phyloP scores from a whole-genome alignment of 257 asterid species.

The Fraxinus americana region DNA sequence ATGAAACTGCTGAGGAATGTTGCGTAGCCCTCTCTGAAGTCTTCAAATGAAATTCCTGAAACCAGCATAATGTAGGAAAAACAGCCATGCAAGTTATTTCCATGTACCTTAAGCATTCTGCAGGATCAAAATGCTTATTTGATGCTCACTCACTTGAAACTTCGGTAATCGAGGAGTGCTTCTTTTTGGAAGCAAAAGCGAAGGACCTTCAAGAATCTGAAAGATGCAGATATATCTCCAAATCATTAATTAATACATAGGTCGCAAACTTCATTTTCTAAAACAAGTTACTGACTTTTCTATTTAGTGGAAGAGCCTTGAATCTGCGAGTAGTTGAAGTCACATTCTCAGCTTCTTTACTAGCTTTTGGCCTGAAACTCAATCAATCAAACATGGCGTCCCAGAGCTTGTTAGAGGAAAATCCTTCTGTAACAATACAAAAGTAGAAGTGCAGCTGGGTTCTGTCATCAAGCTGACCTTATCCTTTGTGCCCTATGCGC shows the following conservation, averaged over 20 bases:
- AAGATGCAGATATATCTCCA: constrained; percentile 24
- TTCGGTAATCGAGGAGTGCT: constrained; percentile 66
- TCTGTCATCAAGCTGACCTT: constrained; percentile 43
- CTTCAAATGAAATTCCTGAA: constrained; percentile 86
- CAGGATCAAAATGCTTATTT: not conserved
- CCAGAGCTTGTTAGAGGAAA: constrained; percentile 10
- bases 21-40: constrained; percentile 84
- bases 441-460: constrained; percentile 8
- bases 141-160: constrained; percentile 64
- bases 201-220: constrained; percentile 86
- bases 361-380: constrained; percentile 59
- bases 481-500: constrained; percentile 73
- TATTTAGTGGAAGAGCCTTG: constrained; percentile 88
- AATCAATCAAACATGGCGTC: constrained; percentile 18
- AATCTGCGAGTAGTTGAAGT: constrained; percentile 59
- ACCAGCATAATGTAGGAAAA: constrained; percentile 30
- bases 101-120: constrained; percentile 4
- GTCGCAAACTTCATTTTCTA: not conserved
- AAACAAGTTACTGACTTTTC: constrained; percentile 59
- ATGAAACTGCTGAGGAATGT: constrained; percentile 53
- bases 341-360: constrained; percentile 47
- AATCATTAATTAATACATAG: constrained; percentile 22
- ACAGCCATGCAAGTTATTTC: constrained; percentile 11
- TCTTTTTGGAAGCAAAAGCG: constrained; percentile 67
- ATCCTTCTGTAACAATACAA: not conserved